Evolutionary conservation across 2,329 filamentous ascomycete species (phyloP), one percentile per base, ranked within the genome.

Genomic region (Alternaria triticina): DNA sequence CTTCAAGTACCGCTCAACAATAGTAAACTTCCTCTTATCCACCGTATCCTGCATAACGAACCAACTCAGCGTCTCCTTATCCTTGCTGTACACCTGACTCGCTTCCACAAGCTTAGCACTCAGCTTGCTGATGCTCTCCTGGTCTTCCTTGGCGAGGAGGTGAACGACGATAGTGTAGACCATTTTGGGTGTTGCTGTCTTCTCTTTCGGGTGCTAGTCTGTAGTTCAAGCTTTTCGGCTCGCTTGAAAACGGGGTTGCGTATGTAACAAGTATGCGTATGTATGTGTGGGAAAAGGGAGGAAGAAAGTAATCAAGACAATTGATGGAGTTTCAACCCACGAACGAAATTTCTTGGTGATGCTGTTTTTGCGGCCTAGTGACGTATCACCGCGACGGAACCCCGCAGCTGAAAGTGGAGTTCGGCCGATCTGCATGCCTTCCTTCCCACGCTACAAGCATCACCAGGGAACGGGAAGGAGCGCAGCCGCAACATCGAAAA

Each of bases 11-110:
- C 91, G 83, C 82, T 93, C 91, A 50, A 93, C 90, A 71, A 93
- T 91, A 51, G 89, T 91, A 80, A 93, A 93, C 54, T 89, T 88
- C 61, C 89, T 84, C 47, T 85, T 84, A 77, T 93, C 90, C 71
- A 87, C 83, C 61, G 88, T 85, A 72, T 89, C 89, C 82, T 93
- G 91, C 91, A 93, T 93, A 66, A 93, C 90, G 79, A 91, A 88
- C 91, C 91, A 93, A 49, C 74, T 73, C 43, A 84, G 67, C 46
- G 80, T 92, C 83, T 93, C 91, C 74, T 87, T 87, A 82, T 93
- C 91, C 68, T 91, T 84, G 67, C 86, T 87, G 82, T 93, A 93
- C 66, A 93, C 85, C 66, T 88, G 86, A 62, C 89, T 89, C n/a
- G 91, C 91, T 77, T 93, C 91, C 75, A 90, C 86, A 61, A 93